These are phyloP conservation scores for Staphylotrichum longicolle DNA, from an alignment of 495 filamentous ascomycete genomes.

Conservation along the genomic window DNA sequence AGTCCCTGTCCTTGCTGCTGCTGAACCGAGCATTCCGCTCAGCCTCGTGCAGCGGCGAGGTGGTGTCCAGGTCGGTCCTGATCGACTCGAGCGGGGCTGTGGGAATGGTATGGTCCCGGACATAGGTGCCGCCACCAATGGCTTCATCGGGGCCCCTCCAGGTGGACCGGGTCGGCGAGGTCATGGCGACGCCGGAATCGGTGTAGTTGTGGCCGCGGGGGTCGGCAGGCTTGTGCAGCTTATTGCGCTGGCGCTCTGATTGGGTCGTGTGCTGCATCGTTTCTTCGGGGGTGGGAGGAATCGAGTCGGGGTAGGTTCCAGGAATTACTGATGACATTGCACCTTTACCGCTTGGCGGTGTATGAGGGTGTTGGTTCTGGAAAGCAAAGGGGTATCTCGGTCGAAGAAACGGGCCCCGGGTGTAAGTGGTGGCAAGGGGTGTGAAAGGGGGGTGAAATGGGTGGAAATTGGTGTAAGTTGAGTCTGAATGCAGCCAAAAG, in stretches of 20 bases:
- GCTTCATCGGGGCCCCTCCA: constrained; percentile 16
- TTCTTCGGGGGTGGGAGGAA: constrained; percentile 19
- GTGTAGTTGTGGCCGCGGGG: constrained; percentile 32
- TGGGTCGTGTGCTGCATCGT: constrained; percentile 7
- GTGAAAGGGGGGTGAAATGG: no score
- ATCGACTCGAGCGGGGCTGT: not conserved
- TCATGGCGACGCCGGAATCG: constrained; percentile 36
- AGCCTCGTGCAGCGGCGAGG: not conserved
- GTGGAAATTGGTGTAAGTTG: not conserved
- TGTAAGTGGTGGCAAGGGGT: not conserved
- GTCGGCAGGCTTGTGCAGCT: constrained; percentile 36
- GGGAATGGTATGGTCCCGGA: constrained; percentile 2
- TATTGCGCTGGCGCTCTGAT: constrained; percentile 26
- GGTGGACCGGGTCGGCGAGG: constrained; percentile 12
- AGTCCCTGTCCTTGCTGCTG: not conserved
- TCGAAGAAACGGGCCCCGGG: not conserved
- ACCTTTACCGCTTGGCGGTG: not conserved
- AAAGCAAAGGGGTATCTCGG: no score
- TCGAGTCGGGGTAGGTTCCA: constrained; percentile 18
- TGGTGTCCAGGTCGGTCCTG: not conserved
- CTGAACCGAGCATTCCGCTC: not conserved
- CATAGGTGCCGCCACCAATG: constrained; percentile 21
- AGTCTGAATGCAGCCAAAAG: not conserved
- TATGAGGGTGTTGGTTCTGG: not conserved
- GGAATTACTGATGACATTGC: constrained; percentile 9